Evolutionary conservation across 169 alveolate genomes (phyloP), one percentile per base, ranked within the genome.

Genomic region (Plasmodium gaboni): DNA sequence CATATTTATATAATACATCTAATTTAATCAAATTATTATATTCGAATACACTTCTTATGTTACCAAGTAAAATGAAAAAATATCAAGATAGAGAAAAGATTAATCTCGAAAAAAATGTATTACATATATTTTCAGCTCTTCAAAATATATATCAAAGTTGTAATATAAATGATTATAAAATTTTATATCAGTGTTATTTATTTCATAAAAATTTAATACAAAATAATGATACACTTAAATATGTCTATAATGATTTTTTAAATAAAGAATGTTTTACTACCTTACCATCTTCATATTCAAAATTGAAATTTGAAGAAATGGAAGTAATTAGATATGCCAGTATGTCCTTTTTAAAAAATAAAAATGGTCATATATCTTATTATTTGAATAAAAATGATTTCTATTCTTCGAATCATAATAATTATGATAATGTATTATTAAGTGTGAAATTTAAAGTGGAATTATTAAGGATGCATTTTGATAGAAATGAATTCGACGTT

Each of bases 371-470:
- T 1, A 44, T 80, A 55, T 68, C 38, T 63, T 53, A 51, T 19
- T 80, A 80, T 28, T 61, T 80, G 6, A 80, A 63, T n/a, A 38
- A 61, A 61, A 80, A 80, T 57, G 90, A 80, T 80, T 80, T 80
- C 46, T 80, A 32, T 68, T 42, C 90, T 1, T 12, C 90, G 8
- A 50, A 68, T n/a, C 48, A 38, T 24, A 38, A 63, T 15, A n/a
- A 22, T 8, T 80, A 67, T 60, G 90, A 80, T 7, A 60, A 59
- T 28, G 38, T 57, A 28, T 28, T 80, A 13, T 51, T 48, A 22
- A 80, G 72, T 48, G 83, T 80, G 1, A 80, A 55, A 17, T 42
- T 80, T 8, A 69, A 72, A 32, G 63, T 55, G 15, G 69, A 44
- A 10, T 32, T 80, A 22, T 19, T 80, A 28, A 65, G 42, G 26